phyloP scores from a whole-genome alignment of 1,284 basidiomycete species.

The Pascua sp. region DNA sequence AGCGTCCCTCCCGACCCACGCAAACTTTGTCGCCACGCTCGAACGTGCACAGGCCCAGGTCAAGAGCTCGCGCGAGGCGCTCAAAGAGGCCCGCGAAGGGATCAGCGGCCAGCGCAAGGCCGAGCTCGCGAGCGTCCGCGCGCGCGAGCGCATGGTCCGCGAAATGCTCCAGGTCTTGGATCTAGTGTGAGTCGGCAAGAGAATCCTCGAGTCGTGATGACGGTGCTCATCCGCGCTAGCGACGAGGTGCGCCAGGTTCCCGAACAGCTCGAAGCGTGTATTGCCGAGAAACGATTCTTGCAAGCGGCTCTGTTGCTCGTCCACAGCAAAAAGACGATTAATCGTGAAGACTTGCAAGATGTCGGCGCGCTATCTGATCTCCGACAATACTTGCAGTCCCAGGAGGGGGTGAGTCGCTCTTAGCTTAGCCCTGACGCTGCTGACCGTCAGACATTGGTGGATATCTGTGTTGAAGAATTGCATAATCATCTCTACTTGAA shows the following conservation, averaged over 20 bases:
- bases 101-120: constrained; percentile 52
- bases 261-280: constrained; percentile 86
- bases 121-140: constrained; percentile 81
- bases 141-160: constrained; percentile 73
- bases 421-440: background rate
- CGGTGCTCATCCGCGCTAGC: constrained; percentile 52
- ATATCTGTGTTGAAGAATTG: constrained; percentile 92
- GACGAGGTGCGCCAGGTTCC: constrained; percentile 88
- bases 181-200: constrained; percentile 65
- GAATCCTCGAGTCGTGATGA: too few species aligned
- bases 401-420: constrained; percentile 76
- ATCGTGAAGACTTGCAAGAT: constrained; percentile 86
- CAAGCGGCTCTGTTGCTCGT: constrained; percentile 86
- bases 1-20: constrained; percentile 81
- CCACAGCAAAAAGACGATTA: constrained; percentile 82
- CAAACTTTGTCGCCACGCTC: constrained; percentile 67
- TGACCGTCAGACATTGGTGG: constrained; percentile 67
- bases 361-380: constrained; percentile 91
- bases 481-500: constrained; percentile 98
- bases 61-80: constrained; percentile 62
- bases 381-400: constrained; percentile 75
- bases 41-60: constrained; percentile 69
- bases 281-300: constrained; percentile 90
- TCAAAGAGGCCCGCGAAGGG: constrained; percentile 59
- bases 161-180: constrained; percentile 88